Evolutionary conservation across 2,329 filamentous ascomycete species (phyloP).

Genomic region (Leptographium wingfieldii): DNA sequence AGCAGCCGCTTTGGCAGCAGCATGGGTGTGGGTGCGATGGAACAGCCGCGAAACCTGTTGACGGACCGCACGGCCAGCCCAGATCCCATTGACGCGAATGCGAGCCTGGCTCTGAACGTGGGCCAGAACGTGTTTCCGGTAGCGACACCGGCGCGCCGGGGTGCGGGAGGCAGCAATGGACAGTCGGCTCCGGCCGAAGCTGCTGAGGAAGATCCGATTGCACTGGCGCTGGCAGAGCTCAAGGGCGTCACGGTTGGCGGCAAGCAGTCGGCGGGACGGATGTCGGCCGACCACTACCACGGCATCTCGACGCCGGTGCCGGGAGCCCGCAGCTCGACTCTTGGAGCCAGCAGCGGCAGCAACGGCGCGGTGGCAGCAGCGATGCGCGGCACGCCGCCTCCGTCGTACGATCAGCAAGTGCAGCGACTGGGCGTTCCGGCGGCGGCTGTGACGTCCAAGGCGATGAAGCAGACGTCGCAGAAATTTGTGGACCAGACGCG

Average conservation of each 20-base stretch:
- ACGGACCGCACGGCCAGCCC: conserved; percentile 48
- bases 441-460: conserved; percentile 80
- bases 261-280: conserved; percentile 69
- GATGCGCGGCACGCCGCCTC: conserved; percentile 67
- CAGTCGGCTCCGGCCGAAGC: conserved; percentile 41
- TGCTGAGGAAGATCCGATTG: conserved; percentile 77
- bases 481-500: conserved; percentile 76
- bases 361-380: conserved; percentile 37
- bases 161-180: conserved; percentile 15
- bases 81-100: conserved; percentile 80
- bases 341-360: conserved; percentile 17
- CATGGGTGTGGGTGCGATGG: neutral
- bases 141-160: conserved; percentile 48
- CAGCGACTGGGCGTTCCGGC: conserved; percentile 78
- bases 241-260: conserved; percentile 56
- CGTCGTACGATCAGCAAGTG: conserved; percentile 68
- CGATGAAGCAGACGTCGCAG: conserved; percentile 91
- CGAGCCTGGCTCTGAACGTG: conserved; percentile 84
- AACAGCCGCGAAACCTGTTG: conserved; percentile 23
- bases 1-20: neutral
- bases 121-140: conserved; percentile 96
- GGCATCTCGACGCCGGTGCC: conserved; percentile 78
- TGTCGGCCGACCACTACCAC: conserved; percentile 92
- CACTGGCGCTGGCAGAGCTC: conserved; percentile 79
- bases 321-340: conserved; percentile 24